Percentiles rank a stretch among this genome's conserved stretches.
phyloP scores from a whole-genome alignment of 2,329 filamentous ascomycete genomes.

The Pestalotiopsis sp. region DNA sequence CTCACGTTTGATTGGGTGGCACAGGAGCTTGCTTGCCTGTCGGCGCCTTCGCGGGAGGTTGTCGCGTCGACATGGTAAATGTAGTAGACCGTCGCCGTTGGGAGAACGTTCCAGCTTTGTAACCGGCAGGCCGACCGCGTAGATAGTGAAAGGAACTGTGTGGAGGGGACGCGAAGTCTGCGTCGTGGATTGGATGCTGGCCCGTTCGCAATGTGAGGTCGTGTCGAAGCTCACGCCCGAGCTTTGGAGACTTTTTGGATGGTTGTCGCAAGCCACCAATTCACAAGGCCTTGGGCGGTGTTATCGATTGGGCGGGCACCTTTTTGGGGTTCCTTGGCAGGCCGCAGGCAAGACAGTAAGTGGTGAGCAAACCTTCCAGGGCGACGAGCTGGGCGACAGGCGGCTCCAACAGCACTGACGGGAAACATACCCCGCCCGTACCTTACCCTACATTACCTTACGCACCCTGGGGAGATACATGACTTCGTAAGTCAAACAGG shows the following conservation, averaged over 20 bases:
- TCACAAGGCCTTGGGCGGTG: not conserved
- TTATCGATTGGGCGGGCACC: not conserved
- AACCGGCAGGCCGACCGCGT: not conserved
- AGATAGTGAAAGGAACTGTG: not conserved
- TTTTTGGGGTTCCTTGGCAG: not conserved
- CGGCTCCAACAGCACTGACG: not conserved
- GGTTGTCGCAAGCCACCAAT: not conserved
- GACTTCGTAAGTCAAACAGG: too few relatives aligned
- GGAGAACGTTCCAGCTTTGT: not conserved
- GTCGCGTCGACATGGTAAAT: constrained; percentile 23
- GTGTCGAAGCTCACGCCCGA: not conserved
- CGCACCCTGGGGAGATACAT: too few relatives aligned
- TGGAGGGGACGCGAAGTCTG: not conserved
- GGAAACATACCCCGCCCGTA: not conserved
- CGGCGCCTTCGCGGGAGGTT: constrained; percentile 29
- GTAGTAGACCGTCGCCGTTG: not conserved
- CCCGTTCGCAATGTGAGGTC: not conserved
- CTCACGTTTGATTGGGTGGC: constrained; percentile 77
- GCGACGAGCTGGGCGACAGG: not conserved
- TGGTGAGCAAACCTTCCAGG: not conserved
- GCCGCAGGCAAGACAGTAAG: too few relatives aligned
- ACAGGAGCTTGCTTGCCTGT: constrained; percentile 54
- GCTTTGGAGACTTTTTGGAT: not conserved
- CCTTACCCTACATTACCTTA: too few relatives aligned
- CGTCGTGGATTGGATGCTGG: not conserved